Evolutionary conservation across 225 moss, liverwort and hornwort species (phyloP).

Genomic region (Pseudoscleropodium purum): DNA sequence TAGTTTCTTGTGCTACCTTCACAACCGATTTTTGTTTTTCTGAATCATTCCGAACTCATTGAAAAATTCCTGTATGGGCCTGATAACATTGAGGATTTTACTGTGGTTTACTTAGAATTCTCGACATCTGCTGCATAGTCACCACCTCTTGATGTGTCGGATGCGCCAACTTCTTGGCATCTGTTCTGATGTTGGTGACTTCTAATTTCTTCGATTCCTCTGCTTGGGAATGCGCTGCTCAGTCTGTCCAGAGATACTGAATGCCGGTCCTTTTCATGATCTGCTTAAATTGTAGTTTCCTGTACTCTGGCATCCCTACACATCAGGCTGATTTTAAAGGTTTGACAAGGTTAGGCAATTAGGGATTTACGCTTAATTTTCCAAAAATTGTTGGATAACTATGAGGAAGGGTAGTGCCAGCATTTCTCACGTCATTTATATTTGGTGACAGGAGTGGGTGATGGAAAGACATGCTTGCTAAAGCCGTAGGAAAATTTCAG

Average conservation of each 20-base stretch:
- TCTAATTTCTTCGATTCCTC: not conserved
- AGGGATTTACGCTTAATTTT: not conserved
- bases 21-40: not conserved
- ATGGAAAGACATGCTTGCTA: not conserved
- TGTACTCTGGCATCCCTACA: not conserved
- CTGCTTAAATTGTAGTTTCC: not conserved
- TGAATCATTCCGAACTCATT: not conserved
- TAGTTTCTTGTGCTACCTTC: not conserved
- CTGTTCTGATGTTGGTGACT: not conserved
- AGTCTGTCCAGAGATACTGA: not conserved
- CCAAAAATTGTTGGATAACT: not conserved
- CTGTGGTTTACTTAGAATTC: not conserved
- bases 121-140: not conserved
- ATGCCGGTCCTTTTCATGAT: not conserved
- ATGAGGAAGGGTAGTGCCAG: not conserved
- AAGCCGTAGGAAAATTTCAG: not conserved
- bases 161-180: not conserved
- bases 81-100: not conserved
- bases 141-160: not conserved
- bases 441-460: slow-evolving; percentile 4
- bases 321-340: not conserved
- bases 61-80: not conserved
- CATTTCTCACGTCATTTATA: not conserved
- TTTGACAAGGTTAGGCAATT: not conserved
- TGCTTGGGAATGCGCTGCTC: not conserved